A percentile compares a stretch with the other conserved stretches of the same genome.
Evolutionary conservation across 2,329 filamentous ascomycete species (phyloP).

Genomic region (Neobulgaria alba): DNA sequence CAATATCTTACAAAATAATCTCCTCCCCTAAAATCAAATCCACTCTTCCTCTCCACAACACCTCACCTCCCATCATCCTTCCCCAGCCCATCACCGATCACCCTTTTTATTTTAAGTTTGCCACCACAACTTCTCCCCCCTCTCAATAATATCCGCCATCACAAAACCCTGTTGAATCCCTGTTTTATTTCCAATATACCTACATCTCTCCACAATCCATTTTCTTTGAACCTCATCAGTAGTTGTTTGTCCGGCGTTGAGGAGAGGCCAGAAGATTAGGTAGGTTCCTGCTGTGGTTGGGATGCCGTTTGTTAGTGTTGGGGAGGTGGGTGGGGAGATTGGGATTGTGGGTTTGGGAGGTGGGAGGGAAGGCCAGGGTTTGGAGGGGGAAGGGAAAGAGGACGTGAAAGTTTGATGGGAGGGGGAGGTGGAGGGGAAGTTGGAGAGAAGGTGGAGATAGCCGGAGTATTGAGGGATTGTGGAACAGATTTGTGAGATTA

Average conservation of each 20-base stretch:
- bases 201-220: neutral
- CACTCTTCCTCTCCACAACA: slow-evolving; percentile 59
- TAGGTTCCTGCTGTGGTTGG: neutral
- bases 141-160: neutral
- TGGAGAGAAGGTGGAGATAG: neutral
- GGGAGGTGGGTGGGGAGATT: neutral
- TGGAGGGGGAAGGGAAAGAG: neutral
- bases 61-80: slow-evolving; percentile 49
- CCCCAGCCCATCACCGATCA: slow-evolving; percentile 55
- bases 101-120: neutral
- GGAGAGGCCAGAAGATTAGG: neutral
- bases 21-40: slow-evolving; percentile 41
- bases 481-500: neutral
- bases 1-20: neutral
- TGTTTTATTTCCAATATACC: neutral
- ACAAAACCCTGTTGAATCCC: neutral
- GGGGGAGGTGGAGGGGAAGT: neutral
- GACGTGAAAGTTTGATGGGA: too few relatives aligned
- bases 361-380: too few relatives aligned
- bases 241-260: neutral
- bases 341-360: neutral
- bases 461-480: neutral
- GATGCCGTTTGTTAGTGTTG: neutral
- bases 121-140: neutral
- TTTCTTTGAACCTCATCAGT: neutral